A percentile compares a stretch with the other conserved stretches of the same genome.
These are phyloP conservation scores for Endoconidiophora polonica DNA, from an alignment of 2,329 filamentous ascomycete species.

Conservation along the genomic window DNA sequence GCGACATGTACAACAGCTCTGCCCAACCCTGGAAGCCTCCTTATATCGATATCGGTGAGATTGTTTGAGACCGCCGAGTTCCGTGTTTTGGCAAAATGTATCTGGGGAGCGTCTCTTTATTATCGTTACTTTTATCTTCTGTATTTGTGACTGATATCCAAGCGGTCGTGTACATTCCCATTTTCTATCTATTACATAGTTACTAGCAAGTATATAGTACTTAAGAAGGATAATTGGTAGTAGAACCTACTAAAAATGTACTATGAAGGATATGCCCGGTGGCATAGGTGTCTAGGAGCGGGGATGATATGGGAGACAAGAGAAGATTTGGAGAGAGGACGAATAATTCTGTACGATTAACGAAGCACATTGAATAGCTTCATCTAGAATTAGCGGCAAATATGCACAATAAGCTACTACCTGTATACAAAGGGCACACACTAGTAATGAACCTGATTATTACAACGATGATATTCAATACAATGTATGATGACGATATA, in stretches of 20 bases:
- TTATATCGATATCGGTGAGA: constrained; percentile 55
- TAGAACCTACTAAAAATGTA: constrained; percentile 1
- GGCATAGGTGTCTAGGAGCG: not conserved
- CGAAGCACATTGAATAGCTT: constrained; percentile 12
- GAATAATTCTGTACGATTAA: constrained; percentile 13
- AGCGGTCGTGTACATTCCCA: constrained; percentile 12
- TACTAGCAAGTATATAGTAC: not conserved
- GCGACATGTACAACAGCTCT: constrained; percentile 47
- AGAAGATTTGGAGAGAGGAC: constrained; percentile 1
- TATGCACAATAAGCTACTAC: constrained; percentile 9
- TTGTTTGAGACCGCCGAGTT: constrained; percentile 29
- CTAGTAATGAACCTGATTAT: too few relatives aligned
- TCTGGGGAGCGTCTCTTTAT: not conserved
- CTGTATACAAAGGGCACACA: not conserved
- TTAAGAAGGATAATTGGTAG: too few relatives aligned
- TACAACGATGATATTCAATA: too few relatives aligned
- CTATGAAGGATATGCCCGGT: not conserved
- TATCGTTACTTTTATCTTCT: not conserved
- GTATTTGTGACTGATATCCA: constrained; percentile 2
- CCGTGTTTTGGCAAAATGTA: not conserved
- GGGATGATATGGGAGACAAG: not conserved
- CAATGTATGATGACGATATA: too few relatives aligned
- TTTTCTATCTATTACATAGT: not conserved
- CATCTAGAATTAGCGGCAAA: constrained; percentile 12
- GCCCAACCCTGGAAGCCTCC: constrained; percentile 49